Conservation (phyloP, 2,329 filamentous ascomycete species). For the Exophiala xenobiotica region DNA sequence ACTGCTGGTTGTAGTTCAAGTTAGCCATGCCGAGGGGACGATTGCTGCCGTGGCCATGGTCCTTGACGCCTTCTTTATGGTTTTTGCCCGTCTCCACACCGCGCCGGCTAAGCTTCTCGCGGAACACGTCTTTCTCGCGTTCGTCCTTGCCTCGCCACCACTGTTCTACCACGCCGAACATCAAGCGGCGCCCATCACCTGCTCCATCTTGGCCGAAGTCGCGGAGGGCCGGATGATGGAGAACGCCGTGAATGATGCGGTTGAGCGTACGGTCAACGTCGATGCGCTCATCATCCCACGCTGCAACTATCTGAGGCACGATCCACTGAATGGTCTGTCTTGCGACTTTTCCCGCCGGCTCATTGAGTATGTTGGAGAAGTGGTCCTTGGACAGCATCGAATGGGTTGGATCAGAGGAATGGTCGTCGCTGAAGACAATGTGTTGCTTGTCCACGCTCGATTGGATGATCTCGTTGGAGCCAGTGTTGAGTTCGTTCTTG, state of each 20-base stretch:
- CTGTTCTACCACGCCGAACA: conserved; percentile 76
- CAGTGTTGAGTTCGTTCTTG: conserved; percentile 80
- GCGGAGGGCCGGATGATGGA: conserved; percentile 84
- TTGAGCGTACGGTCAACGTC: conserved; percentile 70
- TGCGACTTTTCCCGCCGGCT: conserved; percentile 79
- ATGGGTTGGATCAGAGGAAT: conserved; percentile 79
- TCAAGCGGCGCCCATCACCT: conserved; percentile 67
- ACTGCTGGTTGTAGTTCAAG: conserved; percentile 28
- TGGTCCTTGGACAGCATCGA: conserved; percentile 97
- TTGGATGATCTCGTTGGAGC: conserved; percentile 82
- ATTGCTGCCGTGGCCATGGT: conserved; percentile 82
- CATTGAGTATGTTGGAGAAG: conserved; percentile 87
- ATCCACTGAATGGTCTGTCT: conserved; percentile 78
- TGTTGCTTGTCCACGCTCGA: conserved; percentile 81
- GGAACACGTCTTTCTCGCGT: conserved; percentile 64
- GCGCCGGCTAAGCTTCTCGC: conserved; percentile 71
- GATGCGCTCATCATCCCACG: conserved; percentile 74
- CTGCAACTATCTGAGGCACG: conserved; percentile 83
- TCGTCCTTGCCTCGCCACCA: conserved; percentile 76
- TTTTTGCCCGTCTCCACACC: conserved; percentile 77
- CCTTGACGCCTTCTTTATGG: conserved; percentile 80
- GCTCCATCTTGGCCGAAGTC: conserved; percentile 68
- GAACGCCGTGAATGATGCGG: conserved; percentile 75
- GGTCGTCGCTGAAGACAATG: conserved; percentile 79
- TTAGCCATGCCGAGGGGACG: conserved; percentile 71